Conservation (phyloP, 1,284 basidiomycete species). For the Puccinia polysora region DNA sequence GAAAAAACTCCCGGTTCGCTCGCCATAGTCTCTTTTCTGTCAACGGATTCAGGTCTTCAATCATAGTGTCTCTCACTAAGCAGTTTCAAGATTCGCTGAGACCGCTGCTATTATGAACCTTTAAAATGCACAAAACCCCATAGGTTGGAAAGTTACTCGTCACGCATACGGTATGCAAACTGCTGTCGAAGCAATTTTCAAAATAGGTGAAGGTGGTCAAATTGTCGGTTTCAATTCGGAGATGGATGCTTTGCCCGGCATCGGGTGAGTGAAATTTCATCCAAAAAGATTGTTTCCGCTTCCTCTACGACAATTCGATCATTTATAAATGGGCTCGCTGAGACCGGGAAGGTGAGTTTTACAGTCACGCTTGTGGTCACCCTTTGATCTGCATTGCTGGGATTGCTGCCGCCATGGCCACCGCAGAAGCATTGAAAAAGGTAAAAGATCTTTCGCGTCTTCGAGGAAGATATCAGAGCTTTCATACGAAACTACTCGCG, state of each 20-base stretch:
- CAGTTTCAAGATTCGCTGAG: background rate
- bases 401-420: conserved; percentile 67
- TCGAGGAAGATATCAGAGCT: too few relatives aligned
- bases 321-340: conserved; percentile 10
- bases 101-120: background rate
- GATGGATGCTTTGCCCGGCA: conserved; percentile 63
- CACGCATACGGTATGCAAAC: conserved; percentile 56
- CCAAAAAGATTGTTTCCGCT: background rate
- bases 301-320: background rate
- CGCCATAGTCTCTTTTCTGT: conserved; percentile 25
- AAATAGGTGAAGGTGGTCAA: conserved; percentile 47
- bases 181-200: conserved; percentile 70
- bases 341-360: background rate
- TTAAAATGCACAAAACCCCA: background rate
- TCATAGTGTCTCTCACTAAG: background rate
- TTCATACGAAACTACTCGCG: too few relatives aligned
- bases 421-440: conserved; percentile 63
- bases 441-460: conserved; percentile 31
- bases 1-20: conserved; percentile 44
- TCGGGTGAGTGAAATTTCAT: conserved; percentile 63
- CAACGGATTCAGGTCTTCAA: background rate
- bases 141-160: conserved; percentile 50
- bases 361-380: conserved; percentile 55
- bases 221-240: conserved; percentile 68
- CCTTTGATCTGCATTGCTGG: conserved; percentile 79